phyloP scores from a whole-genome alignment of 371 early-diverging fungal species.

The Apophysomyces elegans region DNA sequence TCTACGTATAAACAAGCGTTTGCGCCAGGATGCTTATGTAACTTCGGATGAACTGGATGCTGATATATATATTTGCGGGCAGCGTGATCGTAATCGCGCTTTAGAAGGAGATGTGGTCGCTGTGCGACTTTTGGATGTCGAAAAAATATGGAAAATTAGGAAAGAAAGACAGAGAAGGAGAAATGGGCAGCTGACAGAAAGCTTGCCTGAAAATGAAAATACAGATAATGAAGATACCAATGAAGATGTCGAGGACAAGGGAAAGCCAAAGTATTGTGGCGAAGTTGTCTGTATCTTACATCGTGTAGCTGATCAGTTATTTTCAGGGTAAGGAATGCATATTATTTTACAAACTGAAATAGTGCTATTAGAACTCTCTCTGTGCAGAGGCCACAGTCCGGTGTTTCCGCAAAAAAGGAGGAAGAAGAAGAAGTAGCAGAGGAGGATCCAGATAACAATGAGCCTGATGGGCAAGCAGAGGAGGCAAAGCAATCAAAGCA shows the following conservation, averaged over 20 bases:
- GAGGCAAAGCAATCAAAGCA: not conserved
- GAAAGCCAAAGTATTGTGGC: constrained; percentile 60
- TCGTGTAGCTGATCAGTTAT: constrained; percentile 47
- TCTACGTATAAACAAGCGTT: constrained; percentile 74
- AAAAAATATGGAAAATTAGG: constrained; percentile 51
- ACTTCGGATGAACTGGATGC: constrained; percentile 56
- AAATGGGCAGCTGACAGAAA: not conserved
- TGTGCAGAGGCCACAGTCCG: not conserved
- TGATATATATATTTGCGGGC: constrained; percentile 76
- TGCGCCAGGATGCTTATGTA: constrained; percentile 82
- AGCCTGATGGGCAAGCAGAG: not conserved
- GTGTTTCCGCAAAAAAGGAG: constrained; percentile 5
- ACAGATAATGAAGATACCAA: constrained; percentile 14
- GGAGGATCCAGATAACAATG: not conserved
- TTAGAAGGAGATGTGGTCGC: constrained; percentile 83
- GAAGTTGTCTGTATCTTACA: constrained; percentile 59
- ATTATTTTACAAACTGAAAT: too few relatives aligned
- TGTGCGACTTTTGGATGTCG: constrained; percentile 65
- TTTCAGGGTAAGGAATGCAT: constrained; percentile 45
- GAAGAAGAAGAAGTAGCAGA: not conserved
- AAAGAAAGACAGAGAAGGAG: constrained; percentile 26
- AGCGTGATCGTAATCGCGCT: constrained; percentile 75
- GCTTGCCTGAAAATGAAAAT: constrained; percentile 8
- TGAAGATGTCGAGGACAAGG: constrained; percentile 30
- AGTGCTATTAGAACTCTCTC: not conserved